phyloP scores from a whole-genome alignment of 2,329 filamentous ascomycete species.

The Arthroderma sp. region DNA sequence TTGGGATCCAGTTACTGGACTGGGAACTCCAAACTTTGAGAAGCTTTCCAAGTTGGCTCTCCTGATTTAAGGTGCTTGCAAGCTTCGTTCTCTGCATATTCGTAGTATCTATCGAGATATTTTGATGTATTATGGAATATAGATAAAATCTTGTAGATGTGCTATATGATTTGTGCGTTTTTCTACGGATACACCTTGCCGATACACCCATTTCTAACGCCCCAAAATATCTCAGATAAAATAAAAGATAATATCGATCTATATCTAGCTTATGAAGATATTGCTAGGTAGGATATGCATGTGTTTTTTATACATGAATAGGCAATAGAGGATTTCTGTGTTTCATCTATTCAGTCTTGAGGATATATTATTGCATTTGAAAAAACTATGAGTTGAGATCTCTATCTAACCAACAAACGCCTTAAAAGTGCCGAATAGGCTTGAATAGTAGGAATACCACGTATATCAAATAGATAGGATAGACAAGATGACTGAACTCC shows the following conservation, averaged over 20 bases:
- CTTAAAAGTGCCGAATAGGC: not conserved
- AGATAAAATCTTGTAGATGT: not conserved
- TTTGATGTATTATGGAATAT: not conserved
- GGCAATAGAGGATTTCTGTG: no score
- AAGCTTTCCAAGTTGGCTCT: not conserved
- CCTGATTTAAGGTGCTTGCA: not conserved
- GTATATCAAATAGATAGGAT: no score
- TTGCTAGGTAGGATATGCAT: no score
- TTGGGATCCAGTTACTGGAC: constrained; percentile 41
- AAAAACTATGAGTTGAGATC: not conserved
- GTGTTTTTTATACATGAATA: no score
- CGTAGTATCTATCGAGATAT: not conserved
- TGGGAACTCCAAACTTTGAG: constrained; percentile 26
- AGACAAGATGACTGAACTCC: no score
- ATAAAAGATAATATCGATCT: no score
- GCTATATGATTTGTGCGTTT: not conserved
- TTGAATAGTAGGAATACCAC: not conserved
- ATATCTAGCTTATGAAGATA: no score
- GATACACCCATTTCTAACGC: not conserved
- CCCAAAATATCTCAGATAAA: no score
- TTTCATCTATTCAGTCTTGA: no score
- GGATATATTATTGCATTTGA: no score
- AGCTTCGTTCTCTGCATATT: not conserved
- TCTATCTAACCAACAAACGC: not conserved
- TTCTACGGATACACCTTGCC: not conserved